Evolutionary conservation across 148 eudicot genomes (phyloP).

Genomic region (Silene conica): DNA sequence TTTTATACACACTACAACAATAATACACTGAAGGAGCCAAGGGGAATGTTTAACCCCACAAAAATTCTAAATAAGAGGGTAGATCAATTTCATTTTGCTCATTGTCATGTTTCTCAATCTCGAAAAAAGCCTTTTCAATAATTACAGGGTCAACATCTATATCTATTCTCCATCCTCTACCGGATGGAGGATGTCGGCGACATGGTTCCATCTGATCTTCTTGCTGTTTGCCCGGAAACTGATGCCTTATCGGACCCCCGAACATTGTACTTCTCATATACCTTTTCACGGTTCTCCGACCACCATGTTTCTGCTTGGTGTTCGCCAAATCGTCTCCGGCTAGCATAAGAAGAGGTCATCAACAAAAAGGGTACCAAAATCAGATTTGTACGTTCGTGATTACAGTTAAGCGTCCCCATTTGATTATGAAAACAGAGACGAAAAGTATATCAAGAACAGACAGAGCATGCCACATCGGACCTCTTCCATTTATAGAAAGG

Average conservation of each 20-base stretch:
- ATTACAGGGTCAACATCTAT: constrained; percentile 27
- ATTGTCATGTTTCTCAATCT: constrained; percentile 14
- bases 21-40: constrained; percentile 17
- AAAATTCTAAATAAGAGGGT: constrained; percentile 6
- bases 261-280: constrained; percentile 80
- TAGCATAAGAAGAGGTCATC: constrained; percentile 22
- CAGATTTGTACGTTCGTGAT: not conserved
- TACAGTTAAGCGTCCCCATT: not conserved
- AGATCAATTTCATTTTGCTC: constrained; percentile 23
- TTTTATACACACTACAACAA: constrained; percentile 24
- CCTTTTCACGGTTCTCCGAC: constrained; percentile 93
- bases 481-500: not conserved
- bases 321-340: constrained; percentile 93
- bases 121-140: constrained; percentile 18
- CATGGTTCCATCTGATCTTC: constrained; percentile 61
- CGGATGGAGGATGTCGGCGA: constrained; percentile 48
- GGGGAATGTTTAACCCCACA: constrained; percentile 19
- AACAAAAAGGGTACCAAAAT: not conserved
- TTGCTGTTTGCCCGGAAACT: constrained; percentile 60
- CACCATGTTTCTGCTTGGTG: constrained; percentile 98
- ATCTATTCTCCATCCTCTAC: constrained; percentile 25
- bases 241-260: constrained; percentile 75
- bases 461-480: not conserved
- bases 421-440: not conserved
- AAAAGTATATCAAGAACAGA: not conserved